phyloP scores from a whole-genome alignment of 805 yeast genomes.

The Candida corydali region DNA sequence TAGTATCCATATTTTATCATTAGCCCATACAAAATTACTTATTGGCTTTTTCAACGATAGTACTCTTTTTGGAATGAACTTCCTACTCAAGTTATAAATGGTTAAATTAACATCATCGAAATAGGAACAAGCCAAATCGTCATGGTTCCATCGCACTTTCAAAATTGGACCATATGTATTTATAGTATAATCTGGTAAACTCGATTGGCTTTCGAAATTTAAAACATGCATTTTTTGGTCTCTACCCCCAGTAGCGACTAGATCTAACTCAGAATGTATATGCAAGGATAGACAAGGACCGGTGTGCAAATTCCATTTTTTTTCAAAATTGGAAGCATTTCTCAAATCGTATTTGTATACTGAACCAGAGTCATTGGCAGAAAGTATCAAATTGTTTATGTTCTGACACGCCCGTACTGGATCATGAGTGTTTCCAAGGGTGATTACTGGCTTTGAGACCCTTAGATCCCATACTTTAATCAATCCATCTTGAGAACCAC shows the following conservation, averaged over 20 bases:
- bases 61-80: constrained; percentile 70
- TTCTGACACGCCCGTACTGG: constrained; percentile 57
- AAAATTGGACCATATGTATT: constrained; percentile 76
- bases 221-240: constrained; percentile 80
- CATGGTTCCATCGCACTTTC: constrained; percentile 61
- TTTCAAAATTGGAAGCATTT: constrained; percentile 50
- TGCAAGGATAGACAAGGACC: constrained; percentile 87
- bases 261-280: constrained; percentile 83
- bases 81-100: constrained; percentile 66
- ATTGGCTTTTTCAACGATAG: constrained; percentile 43
- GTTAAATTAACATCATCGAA: constrained; percentile 68
- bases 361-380: constrained; percentile 86
- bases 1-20: constrained; percentile 33
- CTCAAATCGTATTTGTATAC: constrained; percentile 87
- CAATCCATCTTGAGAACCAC: constrained; percentile 78
- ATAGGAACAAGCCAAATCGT: constrained; percentile 68
- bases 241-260: constrained; percentile 87
- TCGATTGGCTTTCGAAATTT: constrained; percentile 39
- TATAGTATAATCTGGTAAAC: constrained; percentile 64
- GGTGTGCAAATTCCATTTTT: constrained; percentile 79
- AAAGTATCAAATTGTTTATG: constrained; percentile 51
- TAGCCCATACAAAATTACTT: constrained; percentile 43
- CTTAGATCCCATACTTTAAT: constrained; percentile 75
- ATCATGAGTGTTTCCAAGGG: constrained; percentile 60
- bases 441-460: constrained; percentile 42